Base-by-base conservation (phyloP, 2,329 filamentous ascomycete species). In the Penicillium verrucosum region DNA sequence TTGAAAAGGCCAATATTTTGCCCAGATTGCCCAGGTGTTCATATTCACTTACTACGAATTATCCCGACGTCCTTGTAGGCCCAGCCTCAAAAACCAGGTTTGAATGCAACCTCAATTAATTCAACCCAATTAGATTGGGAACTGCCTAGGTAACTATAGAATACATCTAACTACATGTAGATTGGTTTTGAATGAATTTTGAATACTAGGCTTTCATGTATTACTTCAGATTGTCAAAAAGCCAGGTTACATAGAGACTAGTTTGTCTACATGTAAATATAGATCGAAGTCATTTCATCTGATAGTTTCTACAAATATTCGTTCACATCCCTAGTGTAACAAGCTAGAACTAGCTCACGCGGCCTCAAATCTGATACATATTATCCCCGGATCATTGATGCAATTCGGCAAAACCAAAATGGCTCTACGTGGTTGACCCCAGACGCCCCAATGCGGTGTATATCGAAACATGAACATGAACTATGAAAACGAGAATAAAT, bases 391-490 rank as follows among this genome's bases (percentile, higher is more conserved):
- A 63, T 67, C 62, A 67, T 55, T 57, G 56, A 67, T 67, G 64
- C 61, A 66, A 64, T 66, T 61, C 62, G 61, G 58, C 61, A 60
- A 62, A 65, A 58, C 60, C 50, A 54, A 58, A 59, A 61, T 58
- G 60, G 58, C 60, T 66, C 63, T 68, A 69, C 64, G 66, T 56
- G 62, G 65, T 70, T 60, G 66, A 69, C 67, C 65, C 72, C 72
- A 63, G 70, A 73, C 72, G 72, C 73, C 73, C 62, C 62, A 61
- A 73, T 71, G 68, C 69, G 54, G 54, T 70, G 69, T 74, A 71
- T 72, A 74, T 70, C 65, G 61, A 64, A 57, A 61, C 60, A 67
- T 61, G 46, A 52, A 62, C 50, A 60, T 42, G 56, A 61, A 66
- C 62, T 61, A 64, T 53, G 59, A 60, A 60, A 61, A 59, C 47